Conservation (phyloP, 768 basidiomycete genomes). For the Baorangia bicolor region DNA sequence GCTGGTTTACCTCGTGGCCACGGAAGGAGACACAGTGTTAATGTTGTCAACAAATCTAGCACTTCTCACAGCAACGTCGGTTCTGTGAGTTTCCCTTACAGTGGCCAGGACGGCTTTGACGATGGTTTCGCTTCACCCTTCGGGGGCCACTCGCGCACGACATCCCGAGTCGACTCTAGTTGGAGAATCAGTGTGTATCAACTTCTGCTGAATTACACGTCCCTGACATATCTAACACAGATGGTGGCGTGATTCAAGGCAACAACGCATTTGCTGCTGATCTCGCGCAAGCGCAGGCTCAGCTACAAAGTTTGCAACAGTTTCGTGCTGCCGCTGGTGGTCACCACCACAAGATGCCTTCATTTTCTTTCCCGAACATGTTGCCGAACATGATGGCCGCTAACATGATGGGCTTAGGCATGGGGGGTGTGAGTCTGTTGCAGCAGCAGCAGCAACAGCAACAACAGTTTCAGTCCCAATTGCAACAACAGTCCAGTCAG, state of each 20-base stretch:
- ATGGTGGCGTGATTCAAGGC: constrained; percentile 71
- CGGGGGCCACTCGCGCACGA: constrained; percentile 72
- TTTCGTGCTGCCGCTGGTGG: constrained; percentile 95
- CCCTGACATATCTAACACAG: constrained; percentile 36
- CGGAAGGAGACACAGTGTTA: constrained; percentile 87
- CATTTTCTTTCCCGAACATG: constrained; percentile 98
- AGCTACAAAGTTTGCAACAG: constrained; percentile 92
- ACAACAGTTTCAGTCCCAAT: constrained; percentile 86
- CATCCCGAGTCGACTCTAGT: constrained; percentile 74
- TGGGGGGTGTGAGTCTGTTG: constrained; percentile 79
- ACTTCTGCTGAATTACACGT: not conserved
- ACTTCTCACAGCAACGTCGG: constrained; percentile 44
- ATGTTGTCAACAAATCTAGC: constrained; percentile 77
- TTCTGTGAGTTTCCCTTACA: constrained; percentile 51
- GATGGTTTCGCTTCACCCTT: constrained; percentile 72
- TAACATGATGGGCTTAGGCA: constrained; percentile 89
- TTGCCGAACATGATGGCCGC: constrained; percentile 96
- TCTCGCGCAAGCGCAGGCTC: constrained; percentile 95
- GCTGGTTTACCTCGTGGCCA: constrained; percentile 77
- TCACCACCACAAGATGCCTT: constrained; percentile 95
- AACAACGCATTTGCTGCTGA: constrained; percentile 71
- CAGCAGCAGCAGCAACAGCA: constrained; percentile 83
- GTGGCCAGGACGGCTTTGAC: constrained; percentile 67
- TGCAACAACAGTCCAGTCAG: constrained; percentile 88
- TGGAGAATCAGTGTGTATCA: constrained; percentile 82